Base-by-base conservation (phyloP, 441 rosid species). In the Erodium moschatum region DNA sequence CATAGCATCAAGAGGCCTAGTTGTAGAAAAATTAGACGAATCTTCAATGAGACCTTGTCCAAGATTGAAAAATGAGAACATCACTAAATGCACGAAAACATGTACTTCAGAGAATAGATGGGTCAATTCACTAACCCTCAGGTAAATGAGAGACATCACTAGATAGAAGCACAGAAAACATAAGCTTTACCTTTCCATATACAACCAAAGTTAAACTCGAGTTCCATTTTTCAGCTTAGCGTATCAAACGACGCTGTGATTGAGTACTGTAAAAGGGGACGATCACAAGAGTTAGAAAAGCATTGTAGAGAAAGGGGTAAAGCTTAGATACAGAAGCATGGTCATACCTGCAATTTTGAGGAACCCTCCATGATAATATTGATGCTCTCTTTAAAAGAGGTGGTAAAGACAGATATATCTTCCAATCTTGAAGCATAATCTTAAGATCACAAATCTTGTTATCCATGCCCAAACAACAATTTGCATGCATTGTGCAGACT, bases 401-500 rank as follows among this genome's bases (percentile, higher is more conserved):
- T 27, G 97, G 89, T 65, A 84, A 69, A 68, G 94, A 84, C 75
- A 76, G 61, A 78, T 79, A 90, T 7, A 63, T 69, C 72, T 81
- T 83, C 97, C 97, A 92, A 74, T 90, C 94, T 75, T 85, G 84
- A 80, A 92, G 89, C 89, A 90, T 84, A 58, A 87, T 75, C 73
- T 74, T 83, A 46, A 92, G 92, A 74, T 90, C 94, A 60, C 78
- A 79, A 74, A 92, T 78, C 82, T 92, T 92, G 74, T 75, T 85
- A 27, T 82, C 78, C 81, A 90, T 56, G 61, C 98, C 98, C 44
- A 67, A 46, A 76, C 97, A 92, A 76, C 93, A 91, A 79, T 91
- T 91, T 13, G 88, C 90, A 38, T 92, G 97, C 97, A 92, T 90
- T 1, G 97, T 90, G 73, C 89, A 80, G 69, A 87, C 97, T 70